phyloP scores from a whole-genome alignment of 495 filamentous ascomycete species.

The Hypoxylon fuscum region DNA sequence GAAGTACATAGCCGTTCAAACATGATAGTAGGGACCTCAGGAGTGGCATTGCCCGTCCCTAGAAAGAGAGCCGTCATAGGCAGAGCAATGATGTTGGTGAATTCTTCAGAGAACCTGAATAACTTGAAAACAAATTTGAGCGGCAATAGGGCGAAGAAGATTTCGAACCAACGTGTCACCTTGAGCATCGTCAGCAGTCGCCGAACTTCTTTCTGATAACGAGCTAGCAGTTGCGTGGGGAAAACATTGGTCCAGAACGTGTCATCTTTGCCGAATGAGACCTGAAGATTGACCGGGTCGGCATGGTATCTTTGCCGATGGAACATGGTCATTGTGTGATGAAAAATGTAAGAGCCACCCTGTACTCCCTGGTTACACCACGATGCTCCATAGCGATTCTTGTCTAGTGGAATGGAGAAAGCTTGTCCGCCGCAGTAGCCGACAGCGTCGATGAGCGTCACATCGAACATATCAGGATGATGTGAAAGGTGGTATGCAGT shows the following conservation, averaged over 20 bases:
- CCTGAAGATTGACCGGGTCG: conserved; percentile 77
- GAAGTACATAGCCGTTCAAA: conserved; percentile 80
- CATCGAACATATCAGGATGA: conserved; percentile 76
- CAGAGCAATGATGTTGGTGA: conserved; percentile 72
- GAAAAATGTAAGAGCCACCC: conserved; percentile 80
- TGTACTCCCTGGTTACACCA: conserved; percentile 91
- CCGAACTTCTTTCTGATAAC: conserved; percentile 70
- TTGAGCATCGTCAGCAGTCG: conserved; percentile 72
- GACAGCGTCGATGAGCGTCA: conserved; percentile 76
- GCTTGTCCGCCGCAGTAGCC: conserved; percentile 82
- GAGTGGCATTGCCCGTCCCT: conserved; percentile 80
- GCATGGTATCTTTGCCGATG: conserved; percentile 71
- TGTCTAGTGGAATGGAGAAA: conserved; percentile 77
- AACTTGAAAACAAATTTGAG: conserved; percentile 74
- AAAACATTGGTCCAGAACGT: conserved; percentile 88
- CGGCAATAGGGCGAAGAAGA: conserved; percentile 76
- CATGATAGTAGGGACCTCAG: conserved; percentile 77
- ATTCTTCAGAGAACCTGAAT: conserved; percentile 78
- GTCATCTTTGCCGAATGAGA: conserved; percentile 79
- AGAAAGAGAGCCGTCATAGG: conserved; percentile 83
- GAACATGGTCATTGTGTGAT: conserved; percentile 85
- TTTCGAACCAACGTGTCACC: conserved; percentile 73
- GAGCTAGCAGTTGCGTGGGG: conserved; percentile 71
- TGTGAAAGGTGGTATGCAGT: conserved; percentile 78
- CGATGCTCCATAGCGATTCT: conserved; percentile 69